Base-by-base conservation (phyloP, 768 basidiomycete genomes). In the Pseudohyphozyma bogoriensis region DNA sequence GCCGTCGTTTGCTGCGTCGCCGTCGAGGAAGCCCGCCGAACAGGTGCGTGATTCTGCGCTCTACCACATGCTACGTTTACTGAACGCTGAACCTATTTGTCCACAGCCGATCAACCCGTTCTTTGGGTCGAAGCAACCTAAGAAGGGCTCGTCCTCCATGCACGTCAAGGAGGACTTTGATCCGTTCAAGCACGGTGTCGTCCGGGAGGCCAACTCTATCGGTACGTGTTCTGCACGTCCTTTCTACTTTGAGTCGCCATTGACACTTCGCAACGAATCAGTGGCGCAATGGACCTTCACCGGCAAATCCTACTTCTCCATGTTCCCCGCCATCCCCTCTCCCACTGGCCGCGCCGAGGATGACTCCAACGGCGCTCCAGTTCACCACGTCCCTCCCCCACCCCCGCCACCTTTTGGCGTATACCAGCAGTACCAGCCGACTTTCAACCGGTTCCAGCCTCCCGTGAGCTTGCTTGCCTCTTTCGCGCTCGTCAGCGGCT, bases 111-210 rank as follows among this genome's bases (percentile, higher is more conserved):
- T 62, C 29, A 73, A 95, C 71, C 85, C 89, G 22, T 97, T 96
- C 84, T 97, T 95, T 70, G 87, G 90, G 33, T 78, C 82, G 33
- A 84, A 85, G 37, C 72, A 77, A 24, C 70, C 73, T 28, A 81
- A 89, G 79, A 87, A 86, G 76, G 80, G 79, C 56, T 70, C 79
- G 4, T 79, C 62, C n/a, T 62, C 82, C 28, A 85, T 92, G 37
- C 85, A 89, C 71, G 81, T 93, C 74, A 89, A 93, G 76, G 89
- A 95, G 68, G 93, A 96, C 72, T 99, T 99, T 72, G 95, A 92
- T 73, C 91, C 93, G 20, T 95, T 93, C 82, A 89, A 88, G 76
- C 82, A 85, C 69, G 81, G 81, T 71, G 88, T 88, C 72, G 83
- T 90, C 31, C 80, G 78, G 11, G 87, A 88, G 56, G 82, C 90